Evolutionary conservation across 2,329 filamentous ascomycete species (phyloP).

Genomic region (Fusarium nanum): DNA sequence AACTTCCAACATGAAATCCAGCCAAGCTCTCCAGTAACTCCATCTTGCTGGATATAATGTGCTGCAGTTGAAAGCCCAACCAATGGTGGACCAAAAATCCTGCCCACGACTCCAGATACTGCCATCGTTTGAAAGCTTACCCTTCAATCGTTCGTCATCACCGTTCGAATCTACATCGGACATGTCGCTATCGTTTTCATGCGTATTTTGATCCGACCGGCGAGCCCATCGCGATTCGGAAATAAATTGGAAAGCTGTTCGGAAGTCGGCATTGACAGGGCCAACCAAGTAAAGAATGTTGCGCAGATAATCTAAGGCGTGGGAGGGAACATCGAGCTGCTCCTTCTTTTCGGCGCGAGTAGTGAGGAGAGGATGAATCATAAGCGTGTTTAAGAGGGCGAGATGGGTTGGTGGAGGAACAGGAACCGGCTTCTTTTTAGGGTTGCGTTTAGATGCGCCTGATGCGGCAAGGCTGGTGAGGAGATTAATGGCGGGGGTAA

Average conservation of each 20-base stretch:
- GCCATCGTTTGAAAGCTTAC: conserved; percentile 70
- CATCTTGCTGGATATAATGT: conserved; percentile 78
- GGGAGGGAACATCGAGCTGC: conserved; percentile 70
- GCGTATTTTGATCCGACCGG: conserved; percentile 51
- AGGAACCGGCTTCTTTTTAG: conserved; percentile 59
- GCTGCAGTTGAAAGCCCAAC: conserved; percentile 95
- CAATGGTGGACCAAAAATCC: conserved; percentile 89
- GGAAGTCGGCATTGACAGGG: conserved; percentile 75
- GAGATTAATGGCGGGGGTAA: conserved; percentile 66
- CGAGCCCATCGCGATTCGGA: conserved; percentile 47
- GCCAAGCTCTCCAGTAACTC: conserved; percentile 83
- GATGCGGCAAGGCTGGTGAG: conserved; percentile 72
- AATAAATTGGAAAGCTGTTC: conserved; percentile 77
- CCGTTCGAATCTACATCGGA: conserved; percentile 57
- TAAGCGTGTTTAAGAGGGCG: conserved; percentile 81
- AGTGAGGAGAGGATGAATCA: conserved; percentile 84
- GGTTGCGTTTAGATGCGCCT: conserved; percentile 54
- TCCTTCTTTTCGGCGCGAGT: conserved; percentile 74
- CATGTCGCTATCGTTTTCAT: conserved; percentile 57
- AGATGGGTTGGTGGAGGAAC: conserved; percentile 79
- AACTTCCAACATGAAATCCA: conserved; percentile 82
- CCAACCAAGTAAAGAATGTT: conserved; percentile 74
- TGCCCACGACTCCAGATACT: conserved; percentile 81
- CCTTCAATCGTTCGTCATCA: conserved; percentile 65
- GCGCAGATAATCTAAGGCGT: conserved; percentile 77